Conservation (phyloP, 2,329 filamentous ascomycete species). For the Aspergillus brasiliensis region DNA sequence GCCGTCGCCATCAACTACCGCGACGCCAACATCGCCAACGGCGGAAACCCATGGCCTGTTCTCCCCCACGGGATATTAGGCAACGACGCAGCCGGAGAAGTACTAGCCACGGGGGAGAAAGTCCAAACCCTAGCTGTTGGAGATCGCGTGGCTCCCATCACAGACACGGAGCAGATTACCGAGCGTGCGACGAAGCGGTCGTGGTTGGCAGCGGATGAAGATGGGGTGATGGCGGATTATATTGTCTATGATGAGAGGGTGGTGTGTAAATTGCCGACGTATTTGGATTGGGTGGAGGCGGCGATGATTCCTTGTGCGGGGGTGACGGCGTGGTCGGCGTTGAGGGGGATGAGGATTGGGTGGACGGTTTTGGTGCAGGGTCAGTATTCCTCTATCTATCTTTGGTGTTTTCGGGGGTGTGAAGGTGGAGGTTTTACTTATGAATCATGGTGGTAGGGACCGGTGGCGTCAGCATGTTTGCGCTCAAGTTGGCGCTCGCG, state of each 20-base stretch:
- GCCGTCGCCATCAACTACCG: slow-evolving; percentile 28
- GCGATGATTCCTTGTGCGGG: slow-evolving; percentile 49
- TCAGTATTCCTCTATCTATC: slow-evolving; percentile 12
- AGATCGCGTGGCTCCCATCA: slow-evolving; percentile 43
- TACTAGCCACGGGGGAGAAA: slow-evolving; percentile 41
- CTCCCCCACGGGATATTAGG: slow-evolving; percentile 34
- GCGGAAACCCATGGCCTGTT: slow-evolving; percentile 46
- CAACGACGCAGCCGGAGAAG: slow-evolving; percentile 48
- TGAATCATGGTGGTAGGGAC: slow-evolving; percentile 32
- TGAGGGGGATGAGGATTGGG: slow-evolving; percentile 44
- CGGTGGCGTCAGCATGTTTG: slow-evolving; percentile 40
- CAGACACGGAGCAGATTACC: slow-evolving; percentile 45
- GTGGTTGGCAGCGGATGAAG: slow-evolving; percentile 50
- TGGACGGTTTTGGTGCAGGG: slow-evolving; percentile 50
- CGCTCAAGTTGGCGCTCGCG: slow-evolving; percentile 37
- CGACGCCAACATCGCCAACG: slow-evolving; percentile 30
- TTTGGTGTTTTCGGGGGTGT: too few species aligned
- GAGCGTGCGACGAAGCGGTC: slow-evolving; percentile 40
- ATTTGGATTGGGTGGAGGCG: slow-evolving; percentile 42
- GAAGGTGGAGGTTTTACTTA: too few species aligned
- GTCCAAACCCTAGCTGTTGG: slow-evolving; percentile 37
- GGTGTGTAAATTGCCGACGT: slow-evolving; percentile 39
- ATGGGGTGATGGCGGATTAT: slow-evolving; percentile 47
- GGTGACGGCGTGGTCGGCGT: slow-evolving; percentile 49
- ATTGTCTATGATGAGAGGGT: slow-evolving; percentile 46